Conservation (phyloP, 768 basidiomycete species). For the Gloeostereum incarnatum region DNA sequence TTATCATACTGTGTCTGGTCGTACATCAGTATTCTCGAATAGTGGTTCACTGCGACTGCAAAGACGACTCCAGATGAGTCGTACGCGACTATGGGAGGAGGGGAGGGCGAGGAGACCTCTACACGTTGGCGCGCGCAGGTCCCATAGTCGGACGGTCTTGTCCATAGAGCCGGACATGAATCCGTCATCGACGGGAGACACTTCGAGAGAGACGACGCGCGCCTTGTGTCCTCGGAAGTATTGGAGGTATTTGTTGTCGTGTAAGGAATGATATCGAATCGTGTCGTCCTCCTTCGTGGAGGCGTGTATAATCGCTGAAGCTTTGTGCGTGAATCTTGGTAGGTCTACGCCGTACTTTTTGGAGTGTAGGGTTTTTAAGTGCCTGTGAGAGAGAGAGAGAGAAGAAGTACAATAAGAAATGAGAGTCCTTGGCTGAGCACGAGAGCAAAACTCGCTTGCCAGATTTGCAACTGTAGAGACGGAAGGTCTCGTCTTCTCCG, state of each 20-base stretch:
- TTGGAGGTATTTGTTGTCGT: conserved; percentile 92
- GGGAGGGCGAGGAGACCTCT: conserved; percentile 73
- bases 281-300: conserved; percentile 96
- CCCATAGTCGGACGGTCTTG: conserved; percentile 94
- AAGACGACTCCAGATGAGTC: conserved; percentile 79
- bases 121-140: conserved; percentile 72
- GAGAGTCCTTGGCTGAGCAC: conserved; percentile 8
- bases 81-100: conserved; percentile 74
- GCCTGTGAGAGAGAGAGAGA: conserved; percentile 30
- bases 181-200: conserved; percentile 88
- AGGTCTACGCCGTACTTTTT: conserved; percentile 97
- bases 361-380: conserved; percentile 70
- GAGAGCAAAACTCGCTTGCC: conserved; percentile 74
- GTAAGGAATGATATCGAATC: conserved; percentile 87
- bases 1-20: conserved; percentile 85
- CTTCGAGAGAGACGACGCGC: conserved; percentile 81
- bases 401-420: conserved; percentile 16
- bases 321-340: conserved; percentile 91
- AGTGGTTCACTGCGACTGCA: conserved; percentile 78
- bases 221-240: conserved; percentile 95
- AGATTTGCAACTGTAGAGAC: conserved; percentile 78
- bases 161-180: conserved; percentile 95
- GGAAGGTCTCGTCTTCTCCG: conserved; percentile 87
- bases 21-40: conserved; percentile 77
- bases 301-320: conserved; percentile 75